Evolutionary conservation across 176 grass and related monocot genomes (phyloP), one percentile per base, ranked within the genome.

Genomic region (Paspalum notatum): DNA sequence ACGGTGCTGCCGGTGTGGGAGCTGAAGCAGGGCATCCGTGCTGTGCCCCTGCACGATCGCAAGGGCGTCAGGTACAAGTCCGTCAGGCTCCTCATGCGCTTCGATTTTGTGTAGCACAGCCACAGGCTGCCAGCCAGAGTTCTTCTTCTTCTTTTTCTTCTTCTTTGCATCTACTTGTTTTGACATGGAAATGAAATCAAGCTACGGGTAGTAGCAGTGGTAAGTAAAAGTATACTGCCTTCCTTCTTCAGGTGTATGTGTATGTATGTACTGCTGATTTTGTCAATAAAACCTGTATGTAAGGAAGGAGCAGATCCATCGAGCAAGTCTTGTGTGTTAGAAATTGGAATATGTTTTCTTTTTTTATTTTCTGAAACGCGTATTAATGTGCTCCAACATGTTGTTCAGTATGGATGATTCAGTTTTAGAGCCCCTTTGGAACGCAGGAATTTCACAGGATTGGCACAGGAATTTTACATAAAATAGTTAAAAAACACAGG

Each of bases 81-180:
- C 0, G 27, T 82, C 37, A 83, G 83, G 87, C 87, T 96, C 16
- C 93, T 96, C 60, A 75, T 96, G 93, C 87, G 87, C 38, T 92
- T 96, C 59, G 72, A 88, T 71, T 86, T 92, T 63, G 60, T 84
- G 21, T 89, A 68, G 45, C 5, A 8, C 5, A 73, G 17, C 3
- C 22, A 20, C 9, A 39, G 9, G 6, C 10, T 20, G 4, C 2
- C 12, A 27, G 22, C 16, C 45, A 50, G 22, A 67, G 18, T 7
- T 20, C 8, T 72, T 24, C 62, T 41, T 27, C 25, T 38, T 65
- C 20, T 2, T 1, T 18, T 4, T 27, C 15, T 5, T 50, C 54
- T 18, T 70, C 14, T 38, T 72, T 12, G n/a, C n/a, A n/a, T n/a
- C n/a, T n/a, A n/a, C n/a, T n/a, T n/a, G n/a, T n/a, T n/a, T n/a